phyloP scores from a whole-genome alignment of 768 basidiomycete genomes.

The Panaeolus papilionaceus region DNA sequence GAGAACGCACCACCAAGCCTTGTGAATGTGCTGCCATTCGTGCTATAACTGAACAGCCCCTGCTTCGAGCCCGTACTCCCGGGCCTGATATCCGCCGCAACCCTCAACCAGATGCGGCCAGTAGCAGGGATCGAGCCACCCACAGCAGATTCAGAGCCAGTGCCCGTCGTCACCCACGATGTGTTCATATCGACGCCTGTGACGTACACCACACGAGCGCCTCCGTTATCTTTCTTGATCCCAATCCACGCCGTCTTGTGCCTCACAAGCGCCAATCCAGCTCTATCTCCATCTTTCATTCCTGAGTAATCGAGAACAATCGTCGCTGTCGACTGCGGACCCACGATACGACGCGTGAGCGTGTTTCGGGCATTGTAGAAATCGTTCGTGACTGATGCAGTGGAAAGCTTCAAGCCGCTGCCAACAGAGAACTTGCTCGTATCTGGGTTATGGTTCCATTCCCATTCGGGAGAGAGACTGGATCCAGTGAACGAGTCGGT shows the following conservation, averaged over 20 bases:
- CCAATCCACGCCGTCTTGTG: slow-evolving; percentile 3
- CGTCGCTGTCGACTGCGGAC: neutral
- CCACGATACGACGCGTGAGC: neutral
- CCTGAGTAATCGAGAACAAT: slow-evolving; percentile 1
- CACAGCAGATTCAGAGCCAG: neutral
- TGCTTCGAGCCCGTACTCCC: neutral
- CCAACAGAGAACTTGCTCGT: slow-evolving; percentile 1
- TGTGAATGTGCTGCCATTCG: neutral
- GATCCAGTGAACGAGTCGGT: slow-evolving; percentile 2
- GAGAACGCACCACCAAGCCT: neutral
- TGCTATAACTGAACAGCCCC: slow-evolving; percentile 4
- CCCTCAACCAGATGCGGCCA: neutral
- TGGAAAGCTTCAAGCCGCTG: neutral
- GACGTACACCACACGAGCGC: neutral
- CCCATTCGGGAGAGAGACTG: neutral
- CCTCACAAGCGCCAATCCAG: neutral
- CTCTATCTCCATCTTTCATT: neutral
- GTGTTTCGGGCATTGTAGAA: slow-evolving; percentile 3
- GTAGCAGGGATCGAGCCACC: slow-evolving; percentile 3
- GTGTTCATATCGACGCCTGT: slow-evolving; percentile 4
- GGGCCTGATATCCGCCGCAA: slow-evolving; percentile 4
- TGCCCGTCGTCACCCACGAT: neutral
- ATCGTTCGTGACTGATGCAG: neutral
- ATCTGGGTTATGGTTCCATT: slow-evolving; percentile 11
- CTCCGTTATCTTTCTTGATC: slow-evolving; percentile 8